Conservation (phyloP, 2,329 filamentous ascomycete genomes). For the Emergomyces orientalis region DNA sequence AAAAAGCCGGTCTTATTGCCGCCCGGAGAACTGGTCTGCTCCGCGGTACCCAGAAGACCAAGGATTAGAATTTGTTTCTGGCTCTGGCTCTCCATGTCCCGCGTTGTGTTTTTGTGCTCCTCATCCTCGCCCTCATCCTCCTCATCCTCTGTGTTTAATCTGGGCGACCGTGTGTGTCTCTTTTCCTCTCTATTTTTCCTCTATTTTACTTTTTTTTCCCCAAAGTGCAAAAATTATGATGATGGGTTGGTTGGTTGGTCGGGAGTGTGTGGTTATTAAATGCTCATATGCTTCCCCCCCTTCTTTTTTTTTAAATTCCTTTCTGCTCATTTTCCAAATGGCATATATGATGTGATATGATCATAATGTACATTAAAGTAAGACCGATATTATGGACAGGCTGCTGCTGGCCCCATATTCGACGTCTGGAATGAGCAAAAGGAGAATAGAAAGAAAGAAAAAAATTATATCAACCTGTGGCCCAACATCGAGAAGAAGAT, state of each 20-base stretch:
- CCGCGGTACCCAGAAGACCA: slow-evolving; percentile 99
- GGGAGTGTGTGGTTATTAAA: neutral
- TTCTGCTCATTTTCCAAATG: neutral
- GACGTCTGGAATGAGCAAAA: neutral
- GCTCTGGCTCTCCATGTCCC: slow-evolving; percentile 45
- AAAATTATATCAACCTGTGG: neutral
- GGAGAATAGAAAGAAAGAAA: neutral
- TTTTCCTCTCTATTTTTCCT: neutral
- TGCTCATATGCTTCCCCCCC: neutral
- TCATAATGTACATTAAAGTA: neutral
- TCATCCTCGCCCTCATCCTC: slow-evolving; percentile 18
- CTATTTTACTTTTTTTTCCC: neutral
- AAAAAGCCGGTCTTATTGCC: slow-evolving; percentile 99
- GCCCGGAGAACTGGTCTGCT: slow-evolving; percentile 99
- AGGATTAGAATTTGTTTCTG: slow-evolving; percentile 60
- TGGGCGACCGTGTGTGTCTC: neutral
- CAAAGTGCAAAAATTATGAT: slow-evolving; percentile 2
- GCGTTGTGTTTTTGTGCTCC: slow-evolving; percentile 42
- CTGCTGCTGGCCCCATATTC: neutral
- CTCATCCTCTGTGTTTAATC: slow-evolving; percentile 27
- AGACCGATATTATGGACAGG: too few relatives aligned
- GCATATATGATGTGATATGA: neutral
- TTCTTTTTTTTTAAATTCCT: neutral
- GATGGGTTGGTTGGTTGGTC: slow-evolving; percentile 1
- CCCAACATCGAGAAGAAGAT: neutral